These are phyloP conservation scores for Fusarium transvaalense DNA, from an alignment of 2,329 filamentous ascomycete species.

Conservation along the genomic window DNA sequence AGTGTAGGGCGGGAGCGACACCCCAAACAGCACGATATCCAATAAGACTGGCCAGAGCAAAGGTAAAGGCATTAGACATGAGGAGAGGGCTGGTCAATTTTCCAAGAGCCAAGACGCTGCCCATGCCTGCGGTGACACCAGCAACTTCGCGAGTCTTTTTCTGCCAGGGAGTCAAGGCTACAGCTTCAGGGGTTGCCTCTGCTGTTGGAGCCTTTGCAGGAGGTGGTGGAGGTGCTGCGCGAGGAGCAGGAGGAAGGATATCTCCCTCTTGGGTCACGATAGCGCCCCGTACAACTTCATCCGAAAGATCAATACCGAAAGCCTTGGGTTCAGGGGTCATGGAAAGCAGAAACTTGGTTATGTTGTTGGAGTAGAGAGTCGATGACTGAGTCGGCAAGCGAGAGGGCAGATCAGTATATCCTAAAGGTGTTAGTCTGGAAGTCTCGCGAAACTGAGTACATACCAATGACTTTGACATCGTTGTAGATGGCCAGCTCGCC, in stretches of 20 bases:
- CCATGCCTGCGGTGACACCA: constrained; percentile 82
- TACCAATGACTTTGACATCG: constrained; percentile 86
- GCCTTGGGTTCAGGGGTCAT: constrained; percentile 82
- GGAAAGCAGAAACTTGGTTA: constrained; percentile 87
- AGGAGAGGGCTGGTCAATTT: constrained; percentile 86
- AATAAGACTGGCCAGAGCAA: constrained; percentile 84
- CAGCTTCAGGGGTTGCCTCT: constrained; percentile 64
- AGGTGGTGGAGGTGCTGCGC: constrained; percentile 70
- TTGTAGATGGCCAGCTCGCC: constrained; percentile 78
- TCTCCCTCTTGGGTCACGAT: constrained; percentile 85
- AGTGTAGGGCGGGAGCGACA: constrained; percentile 84
- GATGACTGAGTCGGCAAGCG: constrained; percentile 89
- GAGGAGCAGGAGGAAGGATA: constrained; percentile 80
- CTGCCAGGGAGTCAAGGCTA: constrained; percentile 84
- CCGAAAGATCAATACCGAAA: constrained; percentile 83
- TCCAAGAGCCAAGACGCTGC: constrained; percentile 78
- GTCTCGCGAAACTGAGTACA: constrained; percentile 37
- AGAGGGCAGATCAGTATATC: constrained; percentile 89
- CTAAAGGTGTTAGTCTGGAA: constrained; percentile 54
- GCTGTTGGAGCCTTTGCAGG: constrained; percentile 57
- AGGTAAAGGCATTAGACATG: constrained; percentile 90
- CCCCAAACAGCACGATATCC: constrained; percentile 93
- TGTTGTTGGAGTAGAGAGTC: constrained; percentile 93
- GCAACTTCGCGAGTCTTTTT: constrained; percentile 82
- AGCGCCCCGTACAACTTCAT: constrained; percentile 87